Evolutionary conservation across 2,329 filamentous ascomycete genomes (phyloP).

Genomic region (Calonectria henricotiae): DNA sequence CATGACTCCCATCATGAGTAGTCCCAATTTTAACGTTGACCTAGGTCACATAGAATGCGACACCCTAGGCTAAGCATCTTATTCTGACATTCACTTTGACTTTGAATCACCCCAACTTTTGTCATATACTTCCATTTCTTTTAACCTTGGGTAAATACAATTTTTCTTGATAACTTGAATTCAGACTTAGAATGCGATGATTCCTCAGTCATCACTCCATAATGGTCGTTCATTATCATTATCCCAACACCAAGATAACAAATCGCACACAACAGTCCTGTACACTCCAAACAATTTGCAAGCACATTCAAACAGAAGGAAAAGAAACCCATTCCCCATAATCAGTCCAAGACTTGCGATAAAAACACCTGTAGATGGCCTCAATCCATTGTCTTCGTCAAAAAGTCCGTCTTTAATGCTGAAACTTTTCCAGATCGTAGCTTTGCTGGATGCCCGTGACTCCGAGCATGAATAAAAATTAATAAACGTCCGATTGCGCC

Average conservation of each 20-base stretch:
- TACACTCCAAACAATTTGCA: slow-evolving; percentile 34
- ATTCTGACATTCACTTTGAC: neutral
- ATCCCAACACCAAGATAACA: slow-evolving; percentile 52
- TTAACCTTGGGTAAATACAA: slow-evolving; percentile 28
- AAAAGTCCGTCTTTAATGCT: slow-evolving; percentile 48
- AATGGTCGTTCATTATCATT: slow-evolving; percentile 56
- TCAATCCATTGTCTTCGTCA: slow-evolving; percentile 43
- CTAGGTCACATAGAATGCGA: neutral
- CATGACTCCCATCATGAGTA: slow-evolving; percentile 9
- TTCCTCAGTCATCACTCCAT: slow-evolving; percentile 56
- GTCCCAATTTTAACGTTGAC: neutral
- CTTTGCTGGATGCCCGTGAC: slow-evolving; percentile 41
- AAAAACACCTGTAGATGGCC: slow-evolving; percentile 42
- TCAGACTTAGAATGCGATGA: slow-evolving; percentile 52
- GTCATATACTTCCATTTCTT: slow-evolving; percentile 24
- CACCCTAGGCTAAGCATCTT: neutral
- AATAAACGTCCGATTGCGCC: slow-evolving; percentile 45
- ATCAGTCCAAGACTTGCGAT: slow-evolving; percentile 42
- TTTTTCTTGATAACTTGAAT: slow-evolving; percentile 44
- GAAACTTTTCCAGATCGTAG: slow-evolving; percentile 36
- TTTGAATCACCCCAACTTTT: neutral
- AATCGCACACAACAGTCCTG: slow-evolving; percentile 20
- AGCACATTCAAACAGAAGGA: slow-evolving; percentile 35
- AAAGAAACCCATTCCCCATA: slow-evolving; percentile 24
- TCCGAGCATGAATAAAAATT: slow-evolving; percentile 35